Evolutionary conservation across 139 green algal genomes (phyloP), one percentile per base, ranked within the genome.

Genomic region (Haematococcus lacustris): DNA sequence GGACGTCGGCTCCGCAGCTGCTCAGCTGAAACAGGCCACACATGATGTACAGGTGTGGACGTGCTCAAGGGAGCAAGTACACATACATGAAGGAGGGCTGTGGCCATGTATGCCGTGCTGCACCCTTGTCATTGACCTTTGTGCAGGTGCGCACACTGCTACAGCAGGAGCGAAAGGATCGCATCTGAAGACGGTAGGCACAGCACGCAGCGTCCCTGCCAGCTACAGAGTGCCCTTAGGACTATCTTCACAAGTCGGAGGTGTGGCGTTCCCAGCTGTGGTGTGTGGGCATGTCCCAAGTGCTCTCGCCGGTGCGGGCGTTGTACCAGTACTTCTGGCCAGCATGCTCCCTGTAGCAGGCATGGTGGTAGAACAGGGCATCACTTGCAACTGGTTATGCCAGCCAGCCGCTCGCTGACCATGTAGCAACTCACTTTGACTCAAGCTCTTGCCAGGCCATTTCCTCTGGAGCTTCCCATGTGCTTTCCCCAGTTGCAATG

Each of bases 381-480:
- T 13, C 13, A 57, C 13, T 57, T 21, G 47, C 17, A 26, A 21
- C 13, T 64, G 47, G 21, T 13, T 21, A 57, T 57, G 21, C 33
- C 21, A 64, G 30, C 26, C 26, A 4, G 23, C 53, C 17, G 53
- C 53, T 7, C 23, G 23, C 13, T 64, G 47, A 57, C 13, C 47
- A 57, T 57, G 21, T 64, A 4, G 53, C 43, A 30, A 70, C 64
- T 70, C 23, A 70, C 64, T 51, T 51, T 23, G 38, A 37, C 7
- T 9, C 21, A 3, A 72, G 13, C 34, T 71, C 41, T 33, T 38
- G 59, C 77, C 77, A 82, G 17, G 73, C 77, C 60, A 82, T 53
- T 1, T 70, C 77, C 23, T 64, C 39, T 38, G 77, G 77, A 51
- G 66, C 57, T 1, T 82, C 77, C 77, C 77, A 82, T 3, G 60